Evolutionary conservation across 768 basidiomycete species (phyloP).

Genomic region (Multifurca ochricompacta): DNA sequence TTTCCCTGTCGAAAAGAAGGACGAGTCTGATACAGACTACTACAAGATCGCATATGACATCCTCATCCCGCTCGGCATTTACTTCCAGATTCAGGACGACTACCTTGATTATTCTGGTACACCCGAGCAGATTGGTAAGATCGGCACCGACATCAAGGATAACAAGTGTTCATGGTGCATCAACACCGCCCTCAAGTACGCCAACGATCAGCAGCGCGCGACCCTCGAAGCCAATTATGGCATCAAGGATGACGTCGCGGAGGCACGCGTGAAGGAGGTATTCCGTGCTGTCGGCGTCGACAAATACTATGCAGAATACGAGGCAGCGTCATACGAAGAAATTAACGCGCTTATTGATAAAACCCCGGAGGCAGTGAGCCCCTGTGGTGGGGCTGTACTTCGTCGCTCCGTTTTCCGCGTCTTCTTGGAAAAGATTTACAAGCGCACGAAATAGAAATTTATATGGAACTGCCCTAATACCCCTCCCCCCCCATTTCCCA

Average conservation of each 20-base stretch:
- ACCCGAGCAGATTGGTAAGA: slow-evolving; percentile 89
- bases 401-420: slow-evolving; percentile 68
- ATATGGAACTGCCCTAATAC: no score
- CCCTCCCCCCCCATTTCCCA: no score
- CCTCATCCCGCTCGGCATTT: slow-evolving; percentile 88
- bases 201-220: slow-evolving; percentile 46
- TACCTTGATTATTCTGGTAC: slow-evolving; percentile 89
- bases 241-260: slow-evolving; percentile 45
- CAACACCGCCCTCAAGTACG: slow-evolving; percentile 69
- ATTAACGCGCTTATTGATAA: slow-evolving; percentile 62
- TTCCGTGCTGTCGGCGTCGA: slow-evolving; percentile 66
- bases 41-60: slow-evolving; percentile 74
- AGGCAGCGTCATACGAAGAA: slow-evolving; percentile 60
- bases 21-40: slow-evolving; percentile 42
- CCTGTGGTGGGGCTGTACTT: slow-evolving; percentile 32
- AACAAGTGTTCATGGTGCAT: slow-evolving; percentile 99
- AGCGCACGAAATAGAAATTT: slow-evolving; percentile 44
- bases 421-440: slow-evolving; percentile 85
- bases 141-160: slow-evolving; percentile 96
- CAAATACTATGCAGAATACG: slow-evolving; percentile 66
- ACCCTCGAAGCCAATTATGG: slow-evolving; percentile 65
- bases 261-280: slow-evolving; percentile 57
- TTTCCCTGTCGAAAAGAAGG: slow-evolving; percentile 45
- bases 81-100: slow-evolving; percentile 99
- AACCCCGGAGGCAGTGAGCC: slow-evolving; percentile 51